These are phyloP conservation scores for Manihot esculenta DNA, from an alignment of 441 rosid genomes.

Conservation along the genomic window DNA sequence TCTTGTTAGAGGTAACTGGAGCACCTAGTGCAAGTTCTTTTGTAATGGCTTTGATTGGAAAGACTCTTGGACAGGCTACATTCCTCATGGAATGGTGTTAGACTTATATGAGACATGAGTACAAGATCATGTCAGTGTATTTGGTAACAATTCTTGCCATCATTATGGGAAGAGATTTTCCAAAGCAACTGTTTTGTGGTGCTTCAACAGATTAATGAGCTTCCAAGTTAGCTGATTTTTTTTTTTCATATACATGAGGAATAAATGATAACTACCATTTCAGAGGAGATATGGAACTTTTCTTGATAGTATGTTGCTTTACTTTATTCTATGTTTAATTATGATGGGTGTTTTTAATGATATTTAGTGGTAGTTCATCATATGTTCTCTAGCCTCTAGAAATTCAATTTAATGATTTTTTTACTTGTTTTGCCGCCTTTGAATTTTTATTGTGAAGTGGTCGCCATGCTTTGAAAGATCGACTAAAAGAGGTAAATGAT, in stretches of 20 bases:
- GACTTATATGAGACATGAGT: no score
- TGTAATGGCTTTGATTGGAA: no score
- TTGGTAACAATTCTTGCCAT: not conserved
- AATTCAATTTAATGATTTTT: constrained; percentile 4
- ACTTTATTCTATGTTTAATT: not conserved
- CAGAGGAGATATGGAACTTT: not conserved
- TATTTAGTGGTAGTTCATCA: not conserved
- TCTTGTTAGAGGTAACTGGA: no score
- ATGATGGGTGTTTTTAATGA: not conserved
- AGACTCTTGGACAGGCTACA: no score
- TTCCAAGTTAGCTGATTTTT: not conserved
- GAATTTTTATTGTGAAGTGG: constrained; percentile 55
- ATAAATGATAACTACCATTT: not conserved
- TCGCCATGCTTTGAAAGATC: constrained; percentile 82
- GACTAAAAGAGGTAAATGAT: constrained; percentile 66
- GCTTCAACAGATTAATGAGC: not conserved
- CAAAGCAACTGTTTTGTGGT: not conserved
- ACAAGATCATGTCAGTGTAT: not conserved
- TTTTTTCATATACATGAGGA: not conserved
- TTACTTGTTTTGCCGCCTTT: not conserved
- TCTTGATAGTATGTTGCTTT: not conserved
- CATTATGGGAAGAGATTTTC: not conserved
- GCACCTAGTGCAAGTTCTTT: no score
- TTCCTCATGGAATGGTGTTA: no score
- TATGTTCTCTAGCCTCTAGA: not conserved